These are phyloP conservation scores for Tricholoma bakamatsutake DNA, from an alignment of 768 basidiomycete species.

Conservation along the genomic window DNA sequence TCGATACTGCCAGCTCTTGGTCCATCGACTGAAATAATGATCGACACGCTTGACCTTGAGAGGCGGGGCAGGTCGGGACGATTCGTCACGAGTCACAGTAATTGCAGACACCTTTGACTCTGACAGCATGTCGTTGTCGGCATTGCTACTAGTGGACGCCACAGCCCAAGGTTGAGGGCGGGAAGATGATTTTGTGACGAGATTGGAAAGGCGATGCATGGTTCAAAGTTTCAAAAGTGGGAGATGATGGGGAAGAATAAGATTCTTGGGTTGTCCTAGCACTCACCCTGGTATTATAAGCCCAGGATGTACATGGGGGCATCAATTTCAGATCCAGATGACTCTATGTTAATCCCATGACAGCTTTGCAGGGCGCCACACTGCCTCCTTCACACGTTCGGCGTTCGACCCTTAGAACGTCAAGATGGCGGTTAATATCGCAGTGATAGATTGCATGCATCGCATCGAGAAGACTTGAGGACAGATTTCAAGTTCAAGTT, in stretches of 20 bases:
- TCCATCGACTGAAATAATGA: conserved; percentile 53
- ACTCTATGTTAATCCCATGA: background rate
- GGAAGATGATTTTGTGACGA: conserved; percentile 3
- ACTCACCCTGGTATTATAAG: background rate
- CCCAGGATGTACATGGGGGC: background rate
- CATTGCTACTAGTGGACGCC: background rate
- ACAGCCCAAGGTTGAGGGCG: background rate
- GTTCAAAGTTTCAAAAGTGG: background rate
- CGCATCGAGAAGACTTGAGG: too few species aligned
- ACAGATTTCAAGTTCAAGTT: too few species aligned
- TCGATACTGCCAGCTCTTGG: conserved; percentile 51
- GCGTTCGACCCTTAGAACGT: too few species aligned
- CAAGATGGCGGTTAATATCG: too few species aligned
- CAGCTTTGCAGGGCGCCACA: too few species aligned
- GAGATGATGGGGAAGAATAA: background rate
- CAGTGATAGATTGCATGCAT: too few species aligned
- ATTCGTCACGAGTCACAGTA: conserved; percentile 24
- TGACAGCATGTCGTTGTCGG: conserved; percentile 7
- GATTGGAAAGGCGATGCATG: conserved; percentile 17
- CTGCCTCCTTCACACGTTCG: background rate
- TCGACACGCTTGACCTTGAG: conserved; percentile 58
- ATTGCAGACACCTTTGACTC: conserved; percentile 28
- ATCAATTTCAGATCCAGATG: background rate
- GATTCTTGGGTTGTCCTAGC: background rate
- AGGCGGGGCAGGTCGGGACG: conserved; percentile 32